A percentile compares a stretch with the other conserved stretches of the same genome.
Conservation (phyloP, 1,284 basidiomycete species). For the Sanghuangporus weigelae region DNA sequence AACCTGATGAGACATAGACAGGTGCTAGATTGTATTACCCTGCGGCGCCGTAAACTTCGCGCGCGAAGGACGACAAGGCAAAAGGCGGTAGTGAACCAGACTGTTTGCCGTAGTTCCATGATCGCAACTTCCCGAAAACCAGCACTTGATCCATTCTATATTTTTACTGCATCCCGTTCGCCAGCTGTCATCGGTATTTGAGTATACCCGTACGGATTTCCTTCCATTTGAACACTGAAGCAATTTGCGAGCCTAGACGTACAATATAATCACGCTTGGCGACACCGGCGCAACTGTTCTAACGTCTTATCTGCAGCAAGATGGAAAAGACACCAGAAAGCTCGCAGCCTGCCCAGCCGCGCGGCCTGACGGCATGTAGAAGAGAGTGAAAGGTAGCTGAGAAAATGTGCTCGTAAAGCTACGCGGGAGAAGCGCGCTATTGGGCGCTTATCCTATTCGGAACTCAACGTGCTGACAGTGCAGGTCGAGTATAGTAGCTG, state of each 20-base stretch:
- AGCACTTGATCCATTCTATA: background rate
- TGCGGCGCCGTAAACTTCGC: background rate
- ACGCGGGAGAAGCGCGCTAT: slow-evolving; percentile 8
- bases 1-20: background rate
- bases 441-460: background rate
- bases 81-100: background rate
- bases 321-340: background rate
- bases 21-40: background rate
- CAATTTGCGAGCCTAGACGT: background rate
- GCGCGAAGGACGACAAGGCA: background rate
- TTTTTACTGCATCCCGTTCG: background rate
- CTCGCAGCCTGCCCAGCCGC: background rate
- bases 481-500: background rate
- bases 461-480: background rate
- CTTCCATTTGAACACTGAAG: background rate
- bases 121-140: background rate
- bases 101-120: background rate
- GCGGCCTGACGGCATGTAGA: background rate
- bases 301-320: background rate
- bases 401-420: background rate
- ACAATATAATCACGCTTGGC: background rate
- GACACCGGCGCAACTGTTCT: background rate
- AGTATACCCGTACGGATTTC: background rate
- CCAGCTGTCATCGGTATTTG: background rate
- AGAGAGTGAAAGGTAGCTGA: background rate